phyloP scores from a whole-genome alignment of 2,329 filamentous ascomycete genomes.

The Aspergillus texensis region DNA sequence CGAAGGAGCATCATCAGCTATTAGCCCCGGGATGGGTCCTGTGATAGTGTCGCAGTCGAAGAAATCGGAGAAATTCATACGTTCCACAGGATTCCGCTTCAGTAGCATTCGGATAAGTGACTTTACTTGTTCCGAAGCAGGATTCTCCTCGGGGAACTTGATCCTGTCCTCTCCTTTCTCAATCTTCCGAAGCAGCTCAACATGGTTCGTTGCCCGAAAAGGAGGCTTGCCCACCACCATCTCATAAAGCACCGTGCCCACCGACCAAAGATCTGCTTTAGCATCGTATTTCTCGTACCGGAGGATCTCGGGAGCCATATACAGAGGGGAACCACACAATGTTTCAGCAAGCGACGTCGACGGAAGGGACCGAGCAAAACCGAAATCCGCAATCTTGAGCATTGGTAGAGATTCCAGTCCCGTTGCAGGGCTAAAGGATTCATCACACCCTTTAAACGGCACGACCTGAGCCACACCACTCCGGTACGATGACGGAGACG shows the following conservation, averaged over 20 bases:
- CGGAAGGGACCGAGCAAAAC: conserved; percentile 91
- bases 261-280: conserved; percentile 96
- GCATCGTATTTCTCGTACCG: conserved; percentile 97
- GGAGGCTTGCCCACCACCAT: conserved; percentile 91
- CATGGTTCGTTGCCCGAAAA: conserved; percentile 90
- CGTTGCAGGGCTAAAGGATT: conserved; percentile 77
- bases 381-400: conserved; percentile 97
- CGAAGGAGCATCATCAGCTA: conserved; percentile 70
- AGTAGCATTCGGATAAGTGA: conserved; percentile 76
- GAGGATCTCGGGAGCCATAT: conserved; percentile 98
- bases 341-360: conserved; percentile 92
- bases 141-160: conserved; percentile 73
- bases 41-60: conserved; percentile 75
- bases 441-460: conserved; percentile 76
- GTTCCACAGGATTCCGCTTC: conserved; percentile 81
- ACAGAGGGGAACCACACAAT: conserved; percentile 91
- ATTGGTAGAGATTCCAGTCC: conserved; percentile 86
- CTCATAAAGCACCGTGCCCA: conserved; percentile 92
- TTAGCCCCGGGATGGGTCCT: conserved; percentile 75
- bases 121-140: conserved; percentile 76
- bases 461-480: conserved; percentile 62
- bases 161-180: conserved; percentile 86
- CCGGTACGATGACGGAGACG: conserved; percentile 72
- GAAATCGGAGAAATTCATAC: conserved; percentile 83
- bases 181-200: conserved; percentile 89